Percentiles rank a stretch among this genome's conserved stretches.
phyloP scores from a whole-genome alignment of 306 rosid genomes.

The Canavalia gladiata region DNA sequence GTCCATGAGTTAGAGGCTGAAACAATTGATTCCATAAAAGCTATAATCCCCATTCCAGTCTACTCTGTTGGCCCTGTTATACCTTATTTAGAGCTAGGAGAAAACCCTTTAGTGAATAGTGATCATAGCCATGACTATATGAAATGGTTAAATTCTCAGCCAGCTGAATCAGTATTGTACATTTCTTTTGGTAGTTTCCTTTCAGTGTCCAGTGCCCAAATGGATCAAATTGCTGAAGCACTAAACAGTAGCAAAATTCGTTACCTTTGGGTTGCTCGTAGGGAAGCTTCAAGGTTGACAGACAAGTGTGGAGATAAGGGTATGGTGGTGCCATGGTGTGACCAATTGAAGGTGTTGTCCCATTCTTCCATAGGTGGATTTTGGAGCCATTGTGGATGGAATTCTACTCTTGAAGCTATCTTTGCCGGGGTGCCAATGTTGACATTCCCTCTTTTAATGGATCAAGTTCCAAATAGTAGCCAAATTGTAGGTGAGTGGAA shows the following conservation, averaged over 20 bases:
- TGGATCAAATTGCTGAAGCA: conserved; percentile 61
- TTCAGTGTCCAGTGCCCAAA: conserved; percentile 57
- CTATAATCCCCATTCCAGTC: conserved; percentile 53
- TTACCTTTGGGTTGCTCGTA: conserved; percentile 67
- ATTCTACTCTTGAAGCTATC: conserved; percentile 59
- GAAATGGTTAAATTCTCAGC: conserved; percentile 67
- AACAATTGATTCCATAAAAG: conserved; percentile 50
- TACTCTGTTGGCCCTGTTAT: conserved; percentile 66
- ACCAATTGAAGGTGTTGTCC: conserved; percentile 64
- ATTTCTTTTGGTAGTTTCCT: conserved; percentile 70
- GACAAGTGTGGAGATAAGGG: conserved; percentile 59
- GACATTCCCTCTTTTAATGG: conserved; percentile 61
- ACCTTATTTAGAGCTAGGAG: conserved; percentile 53
- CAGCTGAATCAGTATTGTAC: conserved; percentile 65
- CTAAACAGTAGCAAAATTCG: conserved; percentile 43
- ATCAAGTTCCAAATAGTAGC: conserved; percentile 60
- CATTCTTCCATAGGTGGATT: conserved; percentile 60
- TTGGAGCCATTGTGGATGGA: conserved; percentile 77
- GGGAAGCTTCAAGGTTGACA: conserved; percentile 49
- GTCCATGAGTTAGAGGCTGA: conserved; percentile 61
- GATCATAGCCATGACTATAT: conserved; percentile 43
- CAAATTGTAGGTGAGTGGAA: conserved; percentile 62
- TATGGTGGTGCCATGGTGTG: conserved; percentile 66
- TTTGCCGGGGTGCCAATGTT: conserved; percentile 62
- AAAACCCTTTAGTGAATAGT: neutral